Base-by-base conservation (phyloP, 441 rosid genomes). In the Pelargonium citronellum region DNA sequence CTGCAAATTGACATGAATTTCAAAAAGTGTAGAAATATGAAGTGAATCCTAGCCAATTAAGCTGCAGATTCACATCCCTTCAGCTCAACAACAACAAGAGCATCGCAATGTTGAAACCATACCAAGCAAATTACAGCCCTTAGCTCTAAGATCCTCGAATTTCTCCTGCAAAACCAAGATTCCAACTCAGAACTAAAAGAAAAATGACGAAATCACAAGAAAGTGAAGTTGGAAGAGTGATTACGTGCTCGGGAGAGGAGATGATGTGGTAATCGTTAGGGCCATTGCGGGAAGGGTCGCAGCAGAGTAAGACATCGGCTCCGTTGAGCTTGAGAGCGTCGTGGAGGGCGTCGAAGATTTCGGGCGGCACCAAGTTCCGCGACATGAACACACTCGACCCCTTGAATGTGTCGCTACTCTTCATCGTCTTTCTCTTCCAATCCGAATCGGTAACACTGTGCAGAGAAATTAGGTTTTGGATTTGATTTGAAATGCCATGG, bases 91-190 rank as follows among this genome's bases (percentile, higher is more conserved):
- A 37, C 41, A 37, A 37, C 41, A 4, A 37, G 41, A 27, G 20
- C 43, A 5, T 1, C 43, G 27, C 63, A 70, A 16, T 43, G 20
- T 19, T 9, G 41, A 73, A 51, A 63, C 44, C 22, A 30, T 77
- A 95, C 99, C 99, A 13, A 95, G 79, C 79, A 92, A 83, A 80
- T 87, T 87, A 67, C 97, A 95, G 19, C 91, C 91, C 79, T 87
- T 90, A 7, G 90, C 87, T 83, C 82, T 85, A 76, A 95, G 97
- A 84, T 84, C 91, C 79, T 83, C 86, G 62, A 92, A 89, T 74
- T 91, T 95, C 88, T 91, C 99, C 98, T 92, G 89, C 68, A 73
- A 79, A 71, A 13, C 64, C 53, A 63, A 65, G n/a, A 15, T 39
- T 0, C 11, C 9, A 6, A 13, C 17, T 65, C 51, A 39, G 15